Conservation (phyloP, 306 rosid genomes). For the Psophocarpus tetragonolobus region DNA sequence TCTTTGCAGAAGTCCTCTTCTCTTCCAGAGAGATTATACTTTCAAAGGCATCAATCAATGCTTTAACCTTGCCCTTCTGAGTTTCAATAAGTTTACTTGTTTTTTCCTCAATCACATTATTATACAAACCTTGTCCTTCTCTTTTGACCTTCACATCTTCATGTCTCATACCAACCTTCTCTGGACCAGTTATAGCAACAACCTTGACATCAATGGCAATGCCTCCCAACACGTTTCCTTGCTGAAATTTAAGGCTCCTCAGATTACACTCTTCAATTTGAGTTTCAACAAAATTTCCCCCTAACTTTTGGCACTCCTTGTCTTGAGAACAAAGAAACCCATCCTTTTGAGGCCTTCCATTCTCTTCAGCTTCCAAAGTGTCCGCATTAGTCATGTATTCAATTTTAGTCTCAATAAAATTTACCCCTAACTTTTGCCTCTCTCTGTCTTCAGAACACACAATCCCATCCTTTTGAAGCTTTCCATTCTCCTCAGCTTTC, state of each 20-base stretch:
- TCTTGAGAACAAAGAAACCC: conserved; percentile 37
- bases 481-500: conserved; percentile 37
- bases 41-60: conserved; percentile 92
- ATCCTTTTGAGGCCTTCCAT: conserved; percentile 38
- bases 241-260: conserved; percentile 51
- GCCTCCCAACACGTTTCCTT: conserved; percentile 51
- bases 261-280: conserved; percentile 43
- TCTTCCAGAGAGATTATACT: conserved; percentile 80
- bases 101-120: conserved; percentile 76
- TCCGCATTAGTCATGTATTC: conserved; percentile 45
- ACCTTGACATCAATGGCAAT: conserved; percentile 33
- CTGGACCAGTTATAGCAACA: conserved; percentile 37
- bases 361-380: conserved; percentile 32
- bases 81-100: conserved; percentile 71
- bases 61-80: conserved; percentile 80
- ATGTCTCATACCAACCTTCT: conserved; percentile 67
- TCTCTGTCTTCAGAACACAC: conserved; percentile 44
- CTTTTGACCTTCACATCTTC: conserved; percentile 71
- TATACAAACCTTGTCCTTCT: conserved; percentile 58
- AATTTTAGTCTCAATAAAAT: conserved; percentile 42
- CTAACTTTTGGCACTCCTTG: conserved; percentile 36
- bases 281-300: conserved; percentile 50
- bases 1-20: conserved; percentile 43
- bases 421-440: conserved; percentile 41
- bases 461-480: conserved; percentile 31